Conservation (phyloP, 2,329 filamentous ascomycete genomes). For the Talaromyces sp. region DNA sequence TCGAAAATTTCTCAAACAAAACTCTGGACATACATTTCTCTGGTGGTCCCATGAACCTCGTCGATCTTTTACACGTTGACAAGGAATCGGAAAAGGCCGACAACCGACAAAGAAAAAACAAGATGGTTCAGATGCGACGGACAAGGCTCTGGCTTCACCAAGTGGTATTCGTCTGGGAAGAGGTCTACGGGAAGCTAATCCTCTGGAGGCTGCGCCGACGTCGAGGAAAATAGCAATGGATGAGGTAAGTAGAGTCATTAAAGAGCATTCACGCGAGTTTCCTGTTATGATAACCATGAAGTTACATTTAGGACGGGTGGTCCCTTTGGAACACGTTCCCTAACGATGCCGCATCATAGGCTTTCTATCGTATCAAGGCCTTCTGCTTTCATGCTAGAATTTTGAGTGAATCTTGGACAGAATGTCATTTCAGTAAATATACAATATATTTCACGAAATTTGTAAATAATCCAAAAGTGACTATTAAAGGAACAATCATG, state of each 20-base stretch:
- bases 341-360: neutral
- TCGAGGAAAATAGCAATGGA: neutral
- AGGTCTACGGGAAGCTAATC: neutral
- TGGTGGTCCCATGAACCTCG: neutral
- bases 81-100: neutral
- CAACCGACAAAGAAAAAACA: neutral
- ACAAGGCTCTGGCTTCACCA: constrained; percentile 5
- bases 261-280: neutral
- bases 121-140: neutral
- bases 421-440: neutral
- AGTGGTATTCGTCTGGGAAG: neutral
- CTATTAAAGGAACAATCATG: neutral
- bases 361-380: neutral
- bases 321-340: neutral
- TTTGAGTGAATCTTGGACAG: too few relatives aligned
- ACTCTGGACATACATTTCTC: neutral
- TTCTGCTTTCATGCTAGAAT: too few relatives aligned
- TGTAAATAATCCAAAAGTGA: neutral
- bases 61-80: neutral
- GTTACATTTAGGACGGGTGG: neutral
- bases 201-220: constrained; percentile 4
- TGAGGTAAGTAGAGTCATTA: neutral
- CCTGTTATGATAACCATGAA: neutral
- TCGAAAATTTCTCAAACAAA: neutral
- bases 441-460: neutral